Conservation (phyloP, 2,329 filamentous ascomycete genomes). For the Cytospora schulzeri region DNA sequence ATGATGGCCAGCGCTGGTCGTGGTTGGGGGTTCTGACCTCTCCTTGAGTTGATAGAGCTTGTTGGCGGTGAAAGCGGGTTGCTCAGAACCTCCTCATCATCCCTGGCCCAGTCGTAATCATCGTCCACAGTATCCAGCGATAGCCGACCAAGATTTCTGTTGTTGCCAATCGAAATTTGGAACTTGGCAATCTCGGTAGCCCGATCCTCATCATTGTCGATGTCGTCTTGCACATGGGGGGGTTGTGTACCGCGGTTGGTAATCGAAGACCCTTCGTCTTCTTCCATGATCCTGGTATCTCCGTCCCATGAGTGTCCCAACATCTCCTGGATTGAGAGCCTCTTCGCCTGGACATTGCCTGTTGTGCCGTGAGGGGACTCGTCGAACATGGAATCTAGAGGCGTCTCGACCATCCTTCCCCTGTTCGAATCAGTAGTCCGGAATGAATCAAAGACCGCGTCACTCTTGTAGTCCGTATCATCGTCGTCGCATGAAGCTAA, state of each 20-base stretch:
- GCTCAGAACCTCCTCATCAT: conserved; percentile 55
- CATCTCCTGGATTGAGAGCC: conserved; percentile 62
- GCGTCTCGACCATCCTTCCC: conserved; percentile 67
- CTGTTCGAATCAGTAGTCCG: conserved; percentile 71
- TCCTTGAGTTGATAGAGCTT: conserved; percentile 54
- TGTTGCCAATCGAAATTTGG: conserved; percentile 24
- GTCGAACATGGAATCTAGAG: conserved; percentile 79
- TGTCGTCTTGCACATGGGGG: conserved; percentile 30
- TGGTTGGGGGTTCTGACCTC: conserved; percentile 54
- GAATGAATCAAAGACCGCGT: conserved; percentile 76
- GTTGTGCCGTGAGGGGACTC: conserved; percentile 69
- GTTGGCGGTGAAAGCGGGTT: conserved; percentile 62
- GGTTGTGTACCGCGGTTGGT: conserved; percentile 47
- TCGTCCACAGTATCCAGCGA: conserved; percentile 62
- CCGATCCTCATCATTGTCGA: conserved; percentile 30
- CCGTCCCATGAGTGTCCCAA: conserved; percentile 57
- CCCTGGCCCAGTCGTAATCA: conserved; percentile 65
- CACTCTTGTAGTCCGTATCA: conserved; percentile 77
- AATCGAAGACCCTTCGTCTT: conserved; percentile 60
- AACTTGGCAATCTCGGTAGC: conserved; percentile 25
- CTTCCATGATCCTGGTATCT: conserved; percentile 61
- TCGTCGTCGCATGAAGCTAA: conserved; percentile 73
- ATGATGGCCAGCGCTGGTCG: conserved; percentile 57
- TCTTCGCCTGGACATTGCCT: conserved; percentile 54
- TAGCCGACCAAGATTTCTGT: conserved; percentile 49